Base-by-base conservation (phyloP, 768 basidiomycete genomes). In the Trametes cubensis region DNA sequence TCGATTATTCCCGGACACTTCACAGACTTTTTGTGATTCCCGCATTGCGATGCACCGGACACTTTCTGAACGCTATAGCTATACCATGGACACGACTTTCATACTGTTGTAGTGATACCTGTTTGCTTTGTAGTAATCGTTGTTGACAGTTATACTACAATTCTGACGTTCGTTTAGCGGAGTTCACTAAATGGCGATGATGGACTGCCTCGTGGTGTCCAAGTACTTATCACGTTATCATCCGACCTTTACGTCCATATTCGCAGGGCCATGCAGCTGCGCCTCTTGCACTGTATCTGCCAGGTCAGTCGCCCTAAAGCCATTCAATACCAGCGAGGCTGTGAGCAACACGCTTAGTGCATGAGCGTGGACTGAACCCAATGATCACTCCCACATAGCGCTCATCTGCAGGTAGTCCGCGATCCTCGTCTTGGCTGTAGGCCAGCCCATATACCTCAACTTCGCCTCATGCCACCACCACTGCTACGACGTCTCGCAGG, bases 381-480 rank as follows among this genome's bases (percentile, higher is more conserved):
- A 49, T 23, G 14, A 34, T 10, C 34, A 11, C 34, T 34, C 28
- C 28, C 28, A 7, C 10, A 34, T 34, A 34, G 34, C 34, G 10
- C 8, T 30, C 4, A 21, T 26, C 23, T 28, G 28, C 28, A 28
- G 7, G 28, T 28, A 15, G 14, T 11, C 46, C 41, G 17, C 45
- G 13, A 2, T 2, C 21, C 11, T 11, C 30, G 28, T 30, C 26
- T 30, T 30, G 26, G 18, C 44, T 26, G 23, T 14, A 30, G 23
- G n/a, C 11, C 21, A 21, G 17, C 17, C 30, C n/a, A 40, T 6
- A 18, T 17, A 17, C 15, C 51, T 46, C 52, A 28, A 28, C 28
- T 21, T 46, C 28, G 15, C 38, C 28, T 11, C 42, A 59, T 59
- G 58, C 49, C 58, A 21, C 58, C 58, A 52, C 49, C 49, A n/a